Base-by-base conservation (phyloP, 768 basidiomycete genomes). In the Dacryopinax spathularia region DNA sequence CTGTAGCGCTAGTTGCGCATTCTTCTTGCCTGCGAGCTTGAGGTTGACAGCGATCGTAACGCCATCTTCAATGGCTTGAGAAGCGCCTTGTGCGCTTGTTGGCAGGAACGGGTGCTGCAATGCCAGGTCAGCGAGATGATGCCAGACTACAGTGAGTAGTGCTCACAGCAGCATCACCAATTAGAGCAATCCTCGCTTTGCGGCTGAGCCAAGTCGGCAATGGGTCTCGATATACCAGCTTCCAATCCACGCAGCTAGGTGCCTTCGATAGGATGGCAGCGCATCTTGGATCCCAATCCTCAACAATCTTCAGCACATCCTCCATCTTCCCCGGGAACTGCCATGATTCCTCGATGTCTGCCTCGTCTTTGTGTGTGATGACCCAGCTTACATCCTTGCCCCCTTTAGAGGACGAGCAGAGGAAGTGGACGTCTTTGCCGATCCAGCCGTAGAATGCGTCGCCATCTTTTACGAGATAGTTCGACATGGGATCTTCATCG, bases 101-200 rank as follows among this genome's bases (percentile, higher is more conserved):
- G 74, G 70, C 9, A 74, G 69, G 65, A 71, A 73, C 27, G 71
- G 65, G 67, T 73, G 75, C 48, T 56, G n/a, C n/a, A 56, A 18
- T 5, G 13, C 10, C 13, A 56, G 12, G 20, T 27, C 15, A 22
- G 5, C 9, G 6, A 31, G 48, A 9, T 20, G 13, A 56, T 29
- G 10, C 15, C 29, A 5, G 13, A 9, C n/a, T n/a, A n/a, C n/a
- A 29, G 10, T 31, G 31, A 2, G 48, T 9, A 9, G 48, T 18
- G 31, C 48, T 56, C 29, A 29, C 48, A 48, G 72, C 68, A 34
- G 70, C 69, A 60, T 75, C 68, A 12, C 73, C 73, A 44, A 72
- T 69, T 35, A 74, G 64, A 12, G 65, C 48, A 6, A 72, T 62
- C n/a, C 65, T 63, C 15, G 67, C 70, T 34, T 65, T 60, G 37